phyloP scores from a whole-genome alignment of 2,329 filamentous ascomycete genomes.

The Aspergillus intermedius region DNA sequence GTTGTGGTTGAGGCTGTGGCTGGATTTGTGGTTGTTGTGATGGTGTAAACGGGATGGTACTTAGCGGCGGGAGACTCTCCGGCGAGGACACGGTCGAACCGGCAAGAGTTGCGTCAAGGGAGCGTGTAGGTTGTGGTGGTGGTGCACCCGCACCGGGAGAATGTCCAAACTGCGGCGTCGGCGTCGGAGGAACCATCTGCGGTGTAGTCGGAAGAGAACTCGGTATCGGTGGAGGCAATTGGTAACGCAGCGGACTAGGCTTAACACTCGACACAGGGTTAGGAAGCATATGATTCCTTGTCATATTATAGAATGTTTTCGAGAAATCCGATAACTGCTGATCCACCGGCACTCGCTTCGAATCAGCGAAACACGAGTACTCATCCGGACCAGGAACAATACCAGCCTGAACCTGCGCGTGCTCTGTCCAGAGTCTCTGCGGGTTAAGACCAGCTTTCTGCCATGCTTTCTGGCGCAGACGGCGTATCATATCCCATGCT shows the following conservation, averaged over 20 bases:
- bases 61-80: constrained; percentile 7
- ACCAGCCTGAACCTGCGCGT: constrained; percentile 37
- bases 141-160: constrained; percentile 4
- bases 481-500: constrained; percentile 44
- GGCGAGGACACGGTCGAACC: constrained; percentile 11
- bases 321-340: constrained; percentile 25
- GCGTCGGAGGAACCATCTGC: neutral
- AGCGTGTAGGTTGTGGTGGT: constrained; percentile 2
- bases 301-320: constrained; percentile 31
- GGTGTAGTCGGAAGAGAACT: constrained; percentile 5
- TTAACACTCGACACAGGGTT: constrained; percentile 13
- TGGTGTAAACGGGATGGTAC: constrained; percentile 6
- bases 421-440: constrained; percentile 41
- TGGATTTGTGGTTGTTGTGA: neutral
- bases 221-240: constrained; percentile 12
- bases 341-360: constrained; percentile 5
- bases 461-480: constrained; percentile 43
- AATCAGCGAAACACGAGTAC: constrained; percentile 3
- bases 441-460: constrained; percentile 44
- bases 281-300: constrained; percentile 23
- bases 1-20: neutral
- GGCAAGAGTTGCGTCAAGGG: constrained; percentile 5
- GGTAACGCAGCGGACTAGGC: constrained; percentile 21
- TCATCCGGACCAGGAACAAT: constrained; percentile 18
- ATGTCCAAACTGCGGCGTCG: constrained; percentile 10